Conservation (phyloP, 768 basidiomycete genomes). For the Leucosporidium yakuticum region DNA sequence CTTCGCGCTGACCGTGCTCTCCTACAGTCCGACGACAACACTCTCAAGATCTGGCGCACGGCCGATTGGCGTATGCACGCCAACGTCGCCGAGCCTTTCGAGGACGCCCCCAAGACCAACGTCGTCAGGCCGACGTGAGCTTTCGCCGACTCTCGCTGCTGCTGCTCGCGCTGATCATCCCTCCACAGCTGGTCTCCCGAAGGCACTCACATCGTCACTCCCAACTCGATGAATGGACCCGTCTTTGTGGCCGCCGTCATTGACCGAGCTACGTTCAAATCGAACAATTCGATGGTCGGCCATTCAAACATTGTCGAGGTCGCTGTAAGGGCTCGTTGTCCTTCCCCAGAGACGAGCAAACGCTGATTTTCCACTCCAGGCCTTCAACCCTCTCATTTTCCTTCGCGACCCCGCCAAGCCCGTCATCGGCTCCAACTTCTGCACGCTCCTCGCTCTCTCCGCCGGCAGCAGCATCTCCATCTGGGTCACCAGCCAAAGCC, state of each 20-base stretch:
- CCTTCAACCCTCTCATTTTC: constrained; percentile 93
- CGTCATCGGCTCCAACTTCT: constrained; percentile 58
- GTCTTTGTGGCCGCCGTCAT: constrained; percentile 98
- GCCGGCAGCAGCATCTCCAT: constrained; percentile 89
- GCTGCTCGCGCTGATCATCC: not conserved
- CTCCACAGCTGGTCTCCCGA: constrained; percentile 90
- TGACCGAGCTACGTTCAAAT: constrained; percentile 71
- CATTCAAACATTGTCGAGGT: constrained; percentile 84
- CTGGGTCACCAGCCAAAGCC: constrained; percentile 88
- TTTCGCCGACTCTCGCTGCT: not conserved
- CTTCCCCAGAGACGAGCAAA: not conserved
- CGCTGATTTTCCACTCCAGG: constrained; percentile 45
- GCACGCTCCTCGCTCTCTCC: constrained; percentile 85
- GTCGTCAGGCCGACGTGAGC: constrained; percentile 43
- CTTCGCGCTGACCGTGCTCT: constrained; percentile 3
- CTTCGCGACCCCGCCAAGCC: constrained; percentile 60
- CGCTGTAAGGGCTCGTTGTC: constrained; percentile 13
- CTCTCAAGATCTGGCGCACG: constrained; percentile 94
- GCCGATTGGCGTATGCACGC: constrained; percentile 82
- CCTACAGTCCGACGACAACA: constrained; percentile 80
- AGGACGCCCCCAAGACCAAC: constrained; percentile 90
- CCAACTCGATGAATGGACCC: constrained; percentile 94
- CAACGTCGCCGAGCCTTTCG: constrained; percentile 82
- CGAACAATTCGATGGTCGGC: constrained; percentile 88
- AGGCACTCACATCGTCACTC: constrained; percentile 95